Conservation (phyloP, 2,329 filamentous ascomycete species). For the Arthrobotrys sinensis region DNA sequence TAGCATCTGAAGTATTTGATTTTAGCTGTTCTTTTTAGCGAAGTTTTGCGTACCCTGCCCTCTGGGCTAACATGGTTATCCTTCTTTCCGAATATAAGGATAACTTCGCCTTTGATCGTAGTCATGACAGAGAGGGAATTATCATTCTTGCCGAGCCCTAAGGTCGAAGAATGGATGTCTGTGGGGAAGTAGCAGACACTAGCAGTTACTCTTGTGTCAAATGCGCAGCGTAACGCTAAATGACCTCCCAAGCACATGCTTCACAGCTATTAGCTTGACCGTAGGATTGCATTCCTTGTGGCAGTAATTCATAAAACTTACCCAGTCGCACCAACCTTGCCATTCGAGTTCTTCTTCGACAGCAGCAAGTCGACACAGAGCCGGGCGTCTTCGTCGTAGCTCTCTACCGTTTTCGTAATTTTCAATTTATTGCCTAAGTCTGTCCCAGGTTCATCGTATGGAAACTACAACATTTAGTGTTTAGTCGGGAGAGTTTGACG, state of each 20-base stretch:
- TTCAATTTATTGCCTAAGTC: conserved; percentile 91
- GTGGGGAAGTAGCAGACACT: conserved; percentile 92
- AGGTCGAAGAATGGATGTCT: conserved; percentile 84
- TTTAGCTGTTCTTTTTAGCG: conserved; percentile 76
- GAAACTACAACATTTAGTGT: conserved; percentile 68
- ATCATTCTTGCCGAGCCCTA: conserved; percentile 79
- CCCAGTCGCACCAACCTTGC: conserved; percentile 79
- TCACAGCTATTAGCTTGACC: conserved; percentile 7
- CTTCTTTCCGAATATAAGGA: conserved; percentile 92
- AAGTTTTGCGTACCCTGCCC: conserved; percentile 77
- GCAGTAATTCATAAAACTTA: conserved; percentile 6
- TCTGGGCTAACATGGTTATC: conserved; percentile 90
- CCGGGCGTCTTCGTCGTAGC: conserved; percentile 85
- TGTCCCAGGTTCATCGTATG: conserved; percentile 89
- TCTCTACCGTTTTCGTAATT: conserved; percentile 80
- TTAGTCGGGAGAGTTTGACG: background rate
- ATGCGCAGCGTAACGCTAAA: conserved; percentile 74
- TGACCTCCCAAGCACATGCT: conserved; percentile 97
- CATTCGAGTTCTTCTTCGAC: conserved; percentile 82
- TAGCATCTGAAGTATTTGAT: conserved; percentile 71
- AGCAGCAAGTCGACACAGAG: conserved; percentile 80
- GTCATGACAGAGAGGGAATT: conserved; percentile 75
- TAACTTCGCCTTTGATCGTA: conserved; percentile 82
- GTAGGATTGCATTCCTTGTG: background rate
- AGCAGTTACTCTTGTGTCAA: conserved; percentile 83